Percentiles rank a stretch among this genome's conserved stretches.
These are phyloP conservation scores for Suhomyces panamericanus DNA, from an alignment of 1,139 yeast species.

Conservation along the genomic window DNA sequence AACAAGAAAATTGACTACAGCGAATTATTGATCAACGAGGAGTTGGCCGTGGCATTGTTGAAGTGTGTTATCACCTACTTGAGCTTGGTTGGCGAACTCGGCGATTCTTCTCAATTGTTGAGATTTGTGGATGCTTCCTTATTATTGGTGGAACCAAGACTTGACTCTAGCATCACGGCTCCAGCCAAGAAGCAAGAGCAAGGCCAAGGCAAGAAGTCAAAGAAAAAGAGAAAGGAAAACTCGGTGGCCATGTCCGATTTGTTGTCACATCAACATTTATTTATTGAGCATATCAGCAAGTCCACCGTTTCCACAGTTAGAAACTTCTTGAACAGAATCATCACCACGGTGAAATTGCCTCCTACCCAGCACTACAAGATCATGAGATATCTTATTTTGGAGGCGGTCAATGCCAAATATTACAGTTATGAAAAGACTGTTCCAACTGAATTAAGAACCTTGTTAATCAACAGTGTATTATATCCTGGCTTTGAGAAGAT, in stretches of 20 bases:
- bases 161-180: conserved; percentile 15
- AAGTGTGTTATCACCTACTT: conserved; percentile 30
- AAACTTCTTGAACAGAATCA: conserved; percentile 48
- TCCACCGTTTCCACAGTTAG: conserved; percentile 42
- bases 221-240: conserved; percentile 45
- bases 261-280: conserved; percentile 65
- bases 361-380: conserved; percentile 64
- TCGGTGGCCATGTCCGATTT: conserved; percentile 64
- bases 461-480: conserved; percentile 55
- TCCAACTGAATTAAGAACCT: conserved; percentile 33
- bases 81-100: conserved; percentile 30
- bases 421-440: conserved; percentile 27
- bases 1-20: conserved; percentile 36
- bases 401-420: conserved; percentile 38
- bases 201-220: conserved; percentile 24
- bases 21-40: conserved; percentile 34
- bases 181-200: conserved; percentile 8
- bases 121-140: conserved; percentile 50
- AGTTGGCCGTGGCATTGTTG: conserved; percentile 31
- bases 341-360: conserved; percentile 55
- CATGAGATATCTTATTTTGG: conserved; percentile 55
- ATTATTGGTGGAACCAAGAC: conserved; percentile 45
- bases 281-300: conserved; percentile 43
- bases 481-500: conserved; percentile 65
- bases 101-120: conserved; percentile 41